Percentiles rank a stretch among this genome's conserved stretches.
These are phyloP conservation scores for Scedosporium apiospermum DNA, from an alignment of 2,329 filamentous ascomycete genomes.

Conservation along the genomic window DNA sequence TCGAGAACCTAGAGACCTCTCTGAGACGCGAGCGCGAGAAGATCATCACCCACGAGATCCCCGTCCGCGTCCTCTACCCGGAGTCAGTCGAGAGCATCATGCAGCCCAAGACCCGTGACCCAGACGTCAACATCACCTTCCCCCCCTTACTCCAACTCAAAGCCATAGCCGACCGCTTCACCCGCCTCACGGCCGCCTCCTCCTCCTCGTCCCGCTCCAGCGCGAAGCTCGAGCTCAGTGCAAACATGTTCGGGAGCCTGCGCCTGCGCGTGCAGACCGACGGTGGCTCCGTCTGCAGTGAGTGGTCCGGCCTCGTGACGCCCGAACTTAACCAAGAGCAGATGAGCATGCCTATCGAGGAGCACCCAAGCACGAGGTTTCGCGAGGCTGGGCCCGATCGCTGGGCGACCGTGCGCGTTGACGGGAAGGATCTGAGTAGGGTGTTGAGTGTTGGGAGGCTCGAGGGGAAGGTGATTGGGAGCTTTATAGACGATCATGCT, in stretches of 20 bases:
- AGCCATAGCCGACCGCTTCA: conserved; percentile 90
- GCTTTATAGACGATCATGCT: conserved; percentile 72
- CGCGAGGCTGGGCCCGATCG: conserved; percentile 65
- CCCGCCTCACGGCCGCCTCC: conserved; percentile 61
- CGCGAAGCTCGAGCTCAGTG: conserved; percentile 72
- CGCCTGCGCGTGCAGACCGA: conserved; percentile 75
- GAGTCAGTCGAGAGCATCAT: conserved; percentile 84
- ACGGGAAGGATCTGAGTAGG: conserved; percentile 87
- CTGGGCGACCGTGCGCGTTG: conserved; percentile 85
- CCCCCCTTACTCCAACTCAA: conserved; percentile 84
- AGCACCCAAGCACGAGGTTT: conserved; percentile 77
- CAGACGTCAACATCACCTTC: conserved; percentile 87
- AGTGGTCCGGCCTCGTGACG: conserved; percentile 80
- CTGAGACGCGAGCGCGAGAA: conserved; percentile 71
- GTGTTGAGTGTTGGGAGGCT: conserved; percentile 88
- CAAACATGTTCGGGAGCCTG: conserved; percentile 89
- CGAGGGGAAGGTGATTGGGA: conserved; percentile 87
- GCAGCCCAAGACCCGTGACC: conserved; percentile 82
- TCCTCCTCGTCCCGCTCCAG: conserved; percentile 9
- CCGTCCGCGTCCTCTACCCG: conserved; percentile 80
- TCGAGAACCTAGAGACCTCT: conserved; percentile 44
- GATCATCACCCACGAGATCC: conserved; percentile 88
- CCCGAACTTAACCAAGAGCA: conserved; percentile 76
- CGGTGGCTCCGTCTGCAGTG: conserved; percentile 71
- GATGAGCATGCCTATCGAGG: conserved; percentile 60